These are phyloP conservation scores for Laguncularia racemosa DNA, from an alignment of 345 rosid genomes.

Conservation along the genomic window DNA sequence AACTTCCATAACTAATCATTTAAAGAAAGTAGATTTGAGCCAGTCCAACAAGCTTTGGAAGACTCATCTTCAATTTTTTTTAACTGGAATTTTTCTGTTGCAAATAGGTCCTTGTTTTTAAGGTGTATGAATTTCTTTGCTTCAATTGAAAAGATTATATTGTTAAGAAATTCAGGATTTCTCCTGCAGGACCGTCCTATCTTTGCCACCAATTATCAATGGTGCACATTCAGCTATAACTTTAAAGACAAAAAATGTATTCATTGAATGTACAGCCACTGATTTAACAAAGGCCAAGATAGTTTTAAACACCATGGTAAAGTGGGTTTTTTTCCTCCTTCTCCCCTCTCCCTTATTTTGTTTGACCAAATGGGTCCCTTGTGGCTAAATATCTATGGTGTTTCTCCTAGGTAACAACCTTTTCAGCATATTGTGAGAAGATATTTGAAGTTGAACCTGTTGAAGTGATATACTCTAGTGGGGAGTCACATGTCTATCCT, in stretches of 20 bases:
- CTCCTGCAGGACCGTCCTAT: slow-evolving; percentile 71
- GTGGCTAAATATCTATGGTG: slow-evolving; percentile 6
- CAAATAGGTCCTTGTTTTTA: no score
- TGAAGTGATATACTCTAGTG: slow-evolving; percentile 59
- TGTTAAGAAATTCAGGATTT: slow-evolving; percentile 8
- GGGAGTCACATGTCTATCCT: slow-evolving; percentile 59
- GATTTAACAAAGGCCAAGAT: slow-evolving; percentile 91
- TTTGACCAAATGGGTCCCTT: background rate
- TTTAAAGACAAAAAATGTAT: slow-evolving; percentile 82
- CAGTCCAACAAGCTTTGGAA: no score
- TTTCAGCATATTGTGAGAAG: slow-evolving; percentile 63
- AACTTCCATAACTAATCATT: no score
- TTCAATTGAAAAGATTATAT: background rate
- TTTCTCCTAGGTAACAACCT: slow-evolving; percentile 56
- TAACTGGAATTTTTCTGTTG: no score
- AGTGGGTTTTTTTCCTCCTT: slow-evolving; percentile 1
- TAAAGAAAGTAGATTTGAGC: no score
- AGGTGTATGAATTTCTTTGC: no score
- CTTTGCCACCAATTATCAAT: slow-evolving; percentile 91
- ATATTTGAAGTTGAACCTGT: slow-evolving; percentile 92
- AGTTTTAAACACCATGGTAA: slow-evolving; percentile 89
- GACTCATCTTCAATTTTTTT: no score
- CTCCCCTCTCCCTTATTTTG: background rate
- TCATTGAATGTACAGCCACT: slow-evolving; percentile 93
- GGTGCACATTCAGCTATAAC: slow-evolving; percentile 93